Base-by-base conservation (phyloP, 352 stramenopile genomes). In the Peronospora destructor region DNA sequence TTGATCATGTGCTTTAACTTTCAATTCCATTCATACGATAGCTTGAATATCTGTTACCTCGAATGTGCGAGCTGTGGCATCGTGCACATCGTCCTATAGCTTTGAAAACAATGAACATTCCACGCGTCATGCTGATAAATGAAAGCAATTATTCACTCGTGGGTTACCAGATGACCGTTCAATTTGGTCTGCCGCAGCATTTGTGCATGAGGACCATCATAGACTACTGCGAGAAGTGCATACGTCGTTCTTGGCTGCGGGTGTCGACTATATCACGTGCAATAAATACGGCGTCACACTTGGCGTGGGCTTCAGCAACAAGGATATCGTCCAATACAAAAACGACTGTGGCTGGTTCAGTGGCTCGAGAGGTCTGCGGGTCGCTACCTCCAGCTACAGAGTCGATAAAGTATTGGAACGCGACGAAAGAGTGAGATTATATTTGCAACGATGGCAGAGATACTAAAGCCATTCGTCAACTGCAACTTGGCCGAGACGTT, bases 251-350 rank as follows among this genome's bases (percentile, higher is more conserved):
- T 53, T 96, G n/a, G 13, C 59, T 16, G 84, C 85, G 17, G 87
- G 87, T 11, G 66, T 83, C 4, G 58, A 88, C 46, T 85, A 68
- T 13, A 83, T 96, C 44, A 97, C 89, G 16, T 89, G 81, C 56
- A 96, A 97, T 71, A 94, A 89, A 34, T 97, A 96, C 59, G 84
- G 81, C 34, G 76, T 96, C 28, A 91, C 85, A 28, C 85, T 85
- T 12, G 83, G 83, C 36, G 82, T 92, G 4, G 84, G 84, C 40
- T 96, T 97, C 62, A 68, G 46, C 2, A 59, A 83, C 26, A 51
- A 74, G 0, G 71, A 94, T 28, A 85, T 94, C n/a, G 48, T 61
- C 13, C 53, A 61, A 36, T 69, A 75, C 53, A n/a, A n/a, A n/a
- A n/a, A 78, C 67, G 8, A 58, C 36, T 11, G 45, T 76, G 21